Evolutionary conservation across 2,329 filamentous ascomycete genomes (phyloP).

Genomic region (Aspergillus brunneoviolaceus): DNA sequence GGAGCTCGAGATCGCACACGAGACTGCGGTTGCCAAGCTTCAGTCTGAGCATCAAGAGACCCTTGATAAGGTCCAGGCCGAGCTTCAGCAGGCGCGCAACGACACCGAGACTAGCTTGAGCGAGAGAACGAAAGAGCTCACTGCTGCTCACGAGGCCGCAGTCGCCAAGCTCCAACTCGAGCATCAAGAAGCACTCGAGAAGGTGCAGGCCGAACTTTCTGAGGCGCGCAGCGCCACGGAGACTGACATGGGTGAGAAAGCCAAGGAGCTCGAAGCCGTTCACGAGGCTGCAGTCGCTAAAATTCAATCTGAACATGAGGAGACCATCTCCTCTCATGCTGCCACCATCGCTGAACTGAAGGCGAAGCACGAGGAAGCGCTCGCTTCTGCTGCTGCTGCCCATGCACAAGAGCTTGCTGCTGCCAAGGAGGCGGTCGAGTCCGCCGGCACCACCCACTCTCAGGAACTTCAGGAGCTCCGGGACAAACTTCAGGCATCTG

Average conservation of each 20-base stretch:
- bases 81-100: neutral
- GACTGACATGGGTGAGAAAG: constrained; percentile 32
- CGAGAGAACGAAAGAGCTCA: neutral
- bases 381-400: constrained; percentile 26
- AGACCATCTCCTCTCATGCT: constrained; percentile 26
- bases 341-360: constrained; percentile 26
- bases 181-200: neutral
- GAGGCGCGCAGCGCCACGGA: neutral
- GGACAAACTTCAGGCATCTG: constrained; percentile 33
- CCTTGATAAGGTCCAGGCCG: neutral
- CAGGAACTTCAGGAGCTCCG: constrained; percentile 37
- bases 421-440: constrained; percentile 34
- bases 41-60: neutral
- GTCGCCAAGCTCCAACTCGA: neutral
- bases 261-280: constrained; percentile 22
- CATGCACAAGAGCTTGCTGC: constrained; percentile 37
- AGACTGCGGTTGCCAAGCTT: constrained; percentile 27
- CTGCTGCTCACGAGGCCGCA: neutral
- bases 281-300: constrained; percentile 20
- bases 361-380: constrained; percentile 19
- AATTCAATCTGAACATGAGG: constrained; percentile 33
- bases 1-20: constrained; percentile 31
- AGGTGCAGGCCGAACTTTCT: neutral
- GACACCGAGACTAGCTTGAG: neutral
- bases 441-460: constrained; percentile 29